Conservation (phyloP, 768 basidiomycete genomes). For the Boletus insuetus region DNA sequence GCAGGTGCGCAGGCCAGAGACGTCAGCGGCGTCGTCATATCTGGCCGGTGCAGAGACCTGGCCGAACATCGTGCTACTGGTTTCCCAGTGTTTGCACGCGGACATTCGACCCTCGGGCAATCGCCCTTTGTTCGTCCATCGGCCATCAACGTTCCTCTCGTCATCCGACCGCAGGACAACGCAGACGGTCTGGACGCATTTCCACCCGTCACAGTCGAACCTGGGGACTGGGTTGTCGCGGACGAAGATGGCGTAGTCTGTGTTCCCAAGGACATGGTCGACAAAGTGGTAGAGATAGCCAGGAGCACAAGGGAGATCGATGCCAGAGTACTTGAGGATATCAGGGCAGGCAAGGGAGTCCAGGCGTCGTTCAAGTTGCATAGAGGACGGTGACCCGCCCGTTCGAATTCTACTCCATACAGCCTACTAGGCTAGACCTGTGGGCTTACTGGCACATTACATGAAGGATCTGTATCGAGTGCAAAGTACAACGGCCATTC, state of each 20-base stretch:
- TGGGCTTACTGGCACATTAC: constrained; percentile 16
- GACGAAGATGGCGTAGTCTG: constrained; percentile 90
- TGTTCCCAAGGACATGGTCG: constrained; percentile 55
- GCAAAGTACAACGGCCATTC: constrained; percentile 16
- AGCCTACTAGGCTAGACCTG: not conserved
- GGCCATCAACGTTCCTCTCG: constrained; percentile 64
- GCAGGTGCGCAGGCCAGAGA: constrained; percentile 75
- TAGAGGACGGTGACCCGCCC: constrained; percentile 45
- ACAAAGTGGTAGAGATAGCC: constrained; percentile 58
- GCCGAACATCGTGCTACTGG: constrained; percentile 64
- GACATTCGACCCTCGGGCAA: constrained; percentile 84
- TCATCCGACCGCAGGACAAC: constrained; percentile 36
- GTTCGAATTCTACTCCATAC: not conserved
- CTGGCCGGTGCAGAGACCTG: constrained; percentile 82
- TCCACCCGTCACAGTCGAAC: constrained; percentile 54
- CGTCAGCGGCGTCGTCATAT: constrained; percentile 75
- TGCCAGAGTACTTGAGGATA: constrained; percentile 68
- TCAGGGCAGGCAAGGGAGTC: constrained; percentile 70
- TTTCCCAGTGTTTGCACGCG: constrained; percentile 83
- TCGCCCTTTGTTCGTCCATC: constrained; percentile 81
- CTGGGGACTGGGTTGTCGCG: constrained; percentile 82
- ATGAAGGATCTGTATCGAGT: constrained; percentile 17
- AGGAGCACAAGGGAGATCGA: constrained; percentile 61
- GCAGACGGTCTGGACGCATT: constrained; percentile 40
- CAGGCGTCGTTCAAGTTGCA: constrained; percentile 76